phyloP scores from a whole-genome alignment of 2,329 filamentous ascomycete genomes.

The Aspergillus phoenicis region DNA sequence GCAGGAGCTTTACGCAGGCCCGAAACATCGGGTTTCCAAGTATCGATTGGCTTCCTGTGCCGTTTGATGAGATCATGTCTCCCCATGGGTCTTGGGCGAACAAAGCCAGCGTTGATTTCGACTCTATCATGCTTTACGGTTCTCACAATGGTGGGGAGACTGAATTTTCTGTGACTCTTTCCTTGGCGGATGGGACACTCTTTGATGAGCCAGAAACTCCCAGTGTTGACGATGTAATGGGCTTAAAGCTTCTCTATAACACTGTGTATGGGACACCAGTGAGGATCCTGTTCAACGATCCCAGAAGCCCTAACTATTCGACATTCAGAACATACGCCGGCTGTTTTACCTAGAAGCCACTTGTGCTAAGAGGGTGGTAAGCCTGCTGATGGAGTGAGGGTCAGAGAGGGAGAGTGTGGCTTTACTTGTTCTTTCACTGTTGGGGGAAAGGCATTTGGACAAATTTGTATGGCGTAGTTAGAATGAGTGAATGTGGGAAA shows the following conservation, averaged over 20 bases:
- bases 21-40: not conserved
- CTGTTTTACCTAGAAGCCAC: too few relatives aligned
- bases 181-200: too few relatives aligned
- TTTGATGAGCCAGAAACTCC: too few relatives aligned
- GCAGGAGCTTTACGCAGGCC: not conserved
- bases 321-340: too few relatives aligned
- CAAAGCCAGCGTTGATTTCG: slow-evolving; percentile 11
- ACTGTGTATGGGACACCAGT: not conserved
- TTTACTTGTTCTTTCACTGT: too few relatives aligned
- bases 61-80: not conserved
- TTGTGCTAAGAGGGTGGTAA: too few relatives aligned
- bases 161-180: too few relatives aligned
- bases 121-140: slow-evolving; percentile 16
- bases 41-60: not conserved
- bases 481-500: too few relatives aligned
- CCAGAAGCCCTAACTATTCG: not conserved
- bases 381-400: too few relatives aligned
- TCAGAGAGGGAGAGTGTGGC: too few relatives aligned
- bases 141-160: not conserved
- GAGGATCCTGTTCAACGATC: not conserved
- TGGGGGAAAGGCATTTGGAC: too few relatives aligned
- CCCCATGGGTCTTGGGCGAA: not conserved
- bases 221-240: not conserved
- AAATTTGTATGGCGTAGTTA: too few relatives aligned
- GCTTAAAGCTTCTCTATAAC: not conserved